Conservation (phyloP, 2,329 filamentous ascomycete species). For the Ceratocystis destructans region DNA sequence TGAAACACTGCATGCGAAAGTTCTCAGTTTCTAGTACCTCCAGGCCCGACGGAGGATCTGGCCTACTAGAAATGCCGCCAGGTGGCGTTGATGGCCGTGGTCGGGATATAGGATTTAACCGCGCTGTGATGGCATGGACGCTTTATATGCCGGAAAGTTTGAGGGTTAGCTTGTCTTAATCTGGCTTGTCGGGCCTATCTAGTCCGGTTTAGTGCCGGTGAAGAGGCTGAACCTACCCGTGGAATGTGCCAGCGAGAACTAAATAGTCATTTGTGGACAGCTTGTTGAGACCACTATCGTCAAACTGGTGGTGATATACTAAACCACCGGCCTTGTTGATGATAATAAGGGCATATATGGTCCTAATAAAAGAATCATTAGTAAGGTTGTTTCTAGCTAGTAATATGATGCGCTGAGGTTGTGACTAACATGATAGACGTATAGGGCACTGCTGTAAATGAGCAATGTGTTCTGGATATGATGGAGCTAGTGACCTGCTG, state of each 20-base stretch:
- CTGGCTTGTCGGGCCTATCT: background rate
- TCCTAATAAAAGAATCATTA: constrained; percentile 40
- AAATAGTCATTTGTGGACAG: constrained; percentile 93
- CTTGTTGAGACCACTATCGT: constrained; percentile 69
- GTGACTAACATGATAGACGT: background rate
- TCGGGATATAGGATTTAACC: constrained; percentile 41
- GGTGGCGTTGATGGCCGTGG: constrained; percentile 19
- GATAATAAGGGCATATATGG: constrained; percentile 86
- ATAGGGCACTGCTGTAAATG: background rate
- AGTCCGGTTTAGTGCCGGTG: background rate
- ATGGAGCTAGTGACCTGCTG: background rate
- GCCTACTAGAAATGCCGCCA: constrained; percentile 32
- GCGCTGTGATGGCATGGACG: constrained; percentile 55
- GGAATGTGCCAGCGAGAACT: constrained; percentile 91
- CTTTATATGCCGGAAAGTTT: constrained; percentile 27
- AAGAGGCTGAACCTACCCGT: constrained; percentile 47
- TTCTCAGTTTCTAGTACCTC: constrained; percentile 89
- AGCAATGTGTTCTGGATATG: background rate
- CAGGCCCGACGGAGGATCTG: constrained; percentile 59
- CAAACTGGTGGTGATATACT: constrained; percentile 90
- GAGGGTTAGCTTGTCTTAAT: constrained; percentile 14
- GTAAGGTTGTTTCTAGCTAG: background rate
- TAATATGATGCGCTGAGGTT: background rate
- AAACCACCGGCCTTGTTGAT: constrained; percentile 98
- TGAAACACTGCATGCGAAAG: constrained; percentile 93